phyloP scores from a whole-genome alignment of 805 yeast species.

The Myxozyma sirexii region DNA sequence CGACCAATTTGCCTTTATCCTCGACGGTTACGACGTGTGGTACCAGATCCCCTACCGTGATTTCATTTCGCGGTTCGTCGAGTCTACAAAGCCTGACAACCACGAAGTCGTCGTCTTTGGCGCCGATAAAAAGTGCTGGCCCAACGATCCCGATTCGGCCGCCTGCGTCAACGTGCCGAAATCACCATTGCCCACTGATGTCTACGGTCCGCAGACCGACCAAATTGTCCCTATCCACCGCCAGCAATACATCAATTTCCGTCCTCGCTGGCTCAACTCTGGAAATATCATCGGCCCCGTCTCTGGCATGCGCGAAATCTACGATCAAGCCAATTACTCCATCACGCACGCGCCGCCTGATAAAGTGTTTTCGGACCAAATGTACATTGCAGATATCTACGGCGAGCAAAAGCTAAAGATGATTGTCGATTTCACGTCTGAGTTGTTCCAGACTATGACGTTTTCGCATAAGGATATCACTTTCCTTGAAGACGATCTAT shows the following conservation, averaged over 20 bases:
- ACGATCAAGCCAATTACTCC: slow-evolving; percentile 31
- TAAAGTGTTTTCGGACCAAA: slow-evolving; percentile 30
- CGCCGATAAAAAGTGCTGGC: slow-evolving; percentile 36
- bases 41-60: slow-evolving; percentile 27
- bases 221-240: slow-evolving; percentile 12
- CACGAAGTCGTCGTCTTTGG: slow-evolving; percentile 26
- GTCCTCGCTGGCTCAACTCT: slow-evolving; percentile 35
- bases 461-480: slow-evolving; percentile 30
- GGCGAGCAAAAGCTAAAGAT: slow-evolving; percentile 29
- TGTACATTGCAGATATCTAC: slow-evolving; percentile 33
- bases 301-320: slow-evolving; percentile 21
- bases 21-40: slow-evolving; percentile 35
- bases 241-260: slow-evolving; percentile 19
- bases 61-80: slow-evolving; percentile 17
- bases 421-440: slow-evolving; percentile 29
- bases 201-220: slow-evolving; percentile 33
- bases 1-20: slow-evolving; percentile 25
- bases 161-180: slow-evolving; percentile 32
- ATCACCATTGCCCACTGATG: slow-evolving; percentile 30
- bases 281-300: slow-evolving; percentile 35
- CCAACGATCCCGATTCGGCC: slow-evolving; percentile 25
- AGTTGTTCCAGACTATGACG: slow-evolving; percentile 35
- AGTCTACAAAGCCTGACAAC: slow-evolving; percentile 1
- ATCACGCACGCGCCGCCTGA: slow-evolving; percentile 28
- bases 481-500: slow-evolving; percentile 26